Conservation (phyloP, 495 filamentous ascomycete genomes). For the Aspergillus baeticus region DNA sequence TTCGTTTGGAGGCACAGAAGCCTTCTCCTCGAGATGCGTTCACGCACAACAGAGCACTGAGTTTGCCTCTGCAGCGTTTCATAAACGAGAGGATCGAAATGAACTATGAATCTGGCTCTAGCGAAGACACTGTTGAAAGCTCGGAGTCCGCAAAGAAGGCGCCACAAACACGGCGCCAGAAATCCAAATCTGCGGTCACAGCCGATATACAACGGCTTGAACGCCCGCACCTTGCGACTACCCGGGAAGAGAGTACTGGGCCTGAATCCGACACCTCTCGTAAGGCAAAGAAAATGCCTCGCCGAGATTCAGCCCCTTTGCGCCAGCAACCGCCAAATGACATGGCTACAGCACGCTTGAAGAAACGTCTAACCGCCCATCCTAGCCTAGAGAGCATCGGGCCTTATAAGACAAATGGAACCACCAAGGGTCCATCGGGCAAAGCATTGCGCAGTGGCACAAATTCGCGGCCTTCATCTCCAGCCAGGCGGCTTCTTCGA, state of each 20-base stretch:
- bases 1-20: constrained; percentile 31
- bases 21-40: constrained; percentile 21
- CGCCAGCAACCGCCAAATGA: constrained; percentile 21
- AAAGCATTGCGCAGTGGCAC: constrained; percentile 12
- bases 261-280: neutral
- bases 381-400: constrained; percentile 42
- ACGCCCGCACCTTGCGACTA: constrained; percentile 19
- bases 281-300: constrained; percentile 11
- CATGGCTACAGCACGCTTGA: constrained; percentile 27
- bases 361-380: constrained; percentile 35
- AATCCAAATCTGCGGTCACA: constrained; percentile 6
- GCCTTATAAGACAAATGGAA: constrained; percentile 22
- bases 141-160: constrained; percentile 3
- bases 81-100: constrained; percentile 44
- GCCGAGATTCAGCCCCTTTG: constrained; percentile 16
- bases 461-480: constrained; percentile 34
- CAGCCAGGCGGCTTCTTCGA: constrained; percentile 34
- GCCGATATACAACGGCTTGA: constrained; percentile 13
- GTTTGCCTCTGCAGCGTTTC: constrained; percentile 45
- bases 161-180: constrained; percentile 3
- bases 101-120: constrained; percentile 21
- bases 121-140: constrained; percentile 5
- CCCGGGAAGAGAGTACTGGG: constrained; percentile 17
- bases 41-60: constrained; percentile 34
- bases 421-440: neutral